Percentiles rank a stretch among this genome's conserved stretches.
phyloP scores from a whole-genome alignment of 2,329 filamentous ascomycete genomes.

The Venturia aucupariae region DNA sequence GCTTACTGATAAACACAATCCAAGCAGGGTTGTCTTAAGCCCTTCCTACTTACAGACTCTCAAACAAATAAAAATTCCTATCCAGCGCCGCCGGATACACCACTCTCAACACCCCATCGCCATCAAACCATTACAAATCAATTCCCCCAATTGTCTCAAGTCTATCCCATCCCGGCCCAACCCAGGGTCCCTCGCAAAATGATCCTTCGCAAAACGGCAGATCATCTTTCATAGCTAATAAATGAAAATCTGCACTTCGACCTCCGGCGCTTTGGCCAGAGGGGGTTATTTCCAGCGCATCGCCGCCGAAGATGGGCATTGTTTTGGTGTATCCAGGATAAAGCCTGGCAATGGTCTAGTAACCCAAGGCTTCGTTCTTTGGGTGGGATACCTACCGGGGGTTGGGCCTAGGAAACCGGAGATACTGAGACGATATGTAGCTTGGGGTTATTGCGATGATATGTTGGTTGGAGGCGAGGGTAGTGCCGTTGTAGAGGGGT shows the following conservation, averaged over 20 bases:
- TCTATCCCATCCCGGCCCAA: slow-evolving; percentile 28
- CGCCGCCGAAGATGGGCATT: slow-evolving; percentile 29
- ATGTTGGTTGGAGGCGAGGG: slow-evolving; percentile 29
- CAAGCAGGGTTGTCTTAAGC: too few species aligned
- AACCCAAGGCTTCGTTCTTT: slow-evolving; percentile 27
- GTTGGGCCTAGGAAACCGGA: slow-evolving; percentile 12
- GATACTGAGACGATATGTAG: slow-evolving; percentile 25
- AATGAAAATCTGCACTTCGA: slow-evolving; percentile 24
- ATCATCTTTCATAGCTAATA: slow-evolving; percentile 21
- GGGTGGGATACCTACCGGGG: slow-evolving; percentile 25
- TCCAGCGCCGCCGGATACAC: not conserved
- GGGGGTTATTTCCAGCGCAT: slow-evolving; percentile 26
- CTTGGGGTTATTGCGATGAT: slow-evolving; percentile 29
- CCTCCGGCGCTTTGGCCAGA: slow-evolving; percentile 22
- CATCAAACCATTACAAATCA: not conserved
- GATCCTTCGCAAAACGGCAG: slow-evolving; percentile 28
- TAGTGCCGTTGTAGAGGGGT: slow-evolving; percentile 27
- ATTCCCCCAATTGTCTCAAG: not conserved
- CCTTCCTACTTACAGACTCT: not conserved
- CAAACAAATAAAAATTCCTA: not conserved
- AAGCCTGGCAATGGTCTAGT: slow-evolving; percentile 27
- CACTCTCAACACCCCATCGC: not conserved
- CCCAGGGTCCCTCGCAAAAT: slow-evolving; percentile 9
- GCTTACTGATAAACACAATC: too few species aligned
- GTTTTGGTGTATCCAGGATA: slow-evolving; percentile 31